Conservation (phyloP, 2,329 filamentous ascomycete species). For the Elsinoe australis region DNA sequence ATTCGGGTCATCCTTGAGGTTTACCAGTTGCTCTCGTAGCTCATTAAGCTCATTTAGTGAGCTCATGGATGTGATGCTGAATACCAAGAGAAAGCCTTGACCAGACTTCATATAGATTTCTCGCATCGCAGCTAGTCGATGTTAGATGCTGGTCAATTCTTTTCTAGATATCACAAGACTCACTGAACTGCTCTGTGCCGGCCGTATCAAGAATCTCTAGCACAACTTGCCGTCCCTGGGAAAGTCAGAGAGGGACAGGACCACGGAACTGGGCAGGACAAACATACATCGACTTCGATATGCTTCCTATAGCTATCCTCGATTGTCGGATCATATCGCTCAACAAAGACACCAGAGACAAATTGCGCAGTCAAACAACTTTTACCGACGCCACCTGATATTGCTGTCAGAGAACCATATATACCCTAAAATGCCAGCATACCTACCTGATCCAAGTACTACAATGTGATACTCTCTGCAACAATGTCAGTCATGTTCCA, state of each 20-base stretch:
- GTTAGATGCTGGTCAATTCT: background rate
- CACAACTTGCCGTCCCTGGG: constrained; percentile 74
- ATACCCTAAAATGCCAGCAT: constrained; percentile 15
- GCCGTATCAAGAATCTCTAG: constrained; percentile 89
- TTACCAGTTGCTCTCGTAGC: constrained; percentile 80
- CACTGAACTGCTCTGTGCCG: constrained; percentile 88
- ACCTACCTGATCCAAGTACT: constrained; percentile 68
- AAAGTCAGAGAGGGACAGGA: too few relatives aligned
- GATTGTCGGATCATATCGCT: constrained; percentile 53
- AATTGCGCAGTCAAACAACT: constrained; percentile 77
- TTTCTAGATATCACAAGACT: constrained; percentile 39
- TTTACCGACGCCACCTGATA: constrained; percentile 76
- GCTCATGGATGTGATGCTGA: constrained; percentile 78
- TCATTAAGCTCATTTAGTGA: constrained; percentile 76
- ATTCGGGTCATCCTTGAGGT: constrained; percentile 68
- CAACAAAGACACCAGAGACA: constrained; percentile 22
- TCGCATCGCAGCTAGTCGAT: constrained; percentile 32
- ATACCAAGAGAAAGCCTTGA: constrained; percentile 84
- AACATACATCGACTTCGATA: constrained; percentile 74
- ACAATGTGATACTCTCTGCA: constrained; percentile 71
- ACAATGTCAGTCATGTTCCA: background rate
- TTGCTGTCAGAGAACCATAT: constrained; percentile 11
- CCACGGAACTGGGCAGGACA: too few relatives aligned
- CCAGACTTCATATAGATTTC: constrained; percentile 91
- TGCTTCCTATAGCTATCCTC: constrained; percentile 55